Conservation (phyloP, 805 yeast species). For the Metschnikowia matae region DNA sequence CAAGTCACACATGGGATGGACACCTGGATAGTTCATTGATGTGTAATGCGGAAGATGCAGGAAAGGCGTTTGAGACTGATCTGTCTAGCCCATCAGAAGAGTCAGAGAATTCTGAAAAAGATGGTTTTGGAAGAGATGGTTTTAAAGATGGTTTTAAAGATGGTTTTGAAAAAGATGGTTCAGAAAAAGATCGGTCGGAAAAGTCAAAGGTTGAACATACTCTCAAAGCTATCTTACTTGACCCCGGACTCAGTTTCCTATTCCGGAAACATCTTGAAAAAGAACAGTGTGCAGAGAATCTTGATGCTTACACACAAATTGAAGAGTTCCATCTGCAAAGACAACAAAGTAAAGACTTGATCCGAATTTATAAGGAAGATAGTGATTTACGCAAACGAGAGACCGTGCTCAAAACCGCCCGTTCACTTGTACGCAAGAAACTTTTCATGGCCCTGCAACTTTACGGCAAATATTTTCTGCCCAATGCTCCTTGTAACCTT, state of each 20-base stretch:
- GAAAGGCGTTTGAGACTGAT: background rate
- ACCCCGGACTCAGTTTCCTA: constrained; percentile 71
- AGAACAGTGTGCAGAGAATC: constrained; percentile 68
- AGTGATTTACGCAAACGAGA: constrained; percentile 16
- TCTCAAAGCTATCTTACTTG: constrained; percentile 46
- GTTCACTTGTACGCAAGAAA: constrained; percentile 47
- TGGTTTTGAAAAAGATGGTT: background rate
- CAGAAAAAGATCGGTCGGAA: background rate
- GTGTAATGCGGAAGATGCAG: background rate
- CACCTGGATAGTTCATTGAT: background rate
- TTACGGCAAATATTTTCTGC: constrained; percentile 59
- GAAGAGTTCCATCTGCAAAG: constrained; percentile 48
- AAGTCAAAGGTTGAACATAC: background rate
- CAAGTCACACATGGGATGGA: background rate
- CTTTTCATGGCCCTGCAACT: constrained; percentile 59
- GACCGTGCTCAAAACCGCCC: constrained; percentile 10
- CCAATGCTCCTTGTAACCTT: constrained; percentile 64
- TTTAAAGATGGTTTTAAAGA: background rate
- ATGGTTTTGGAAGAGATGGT: background rate
- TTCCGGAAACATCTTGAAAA: constrained; percentile 63
- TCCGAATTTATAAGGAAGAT: constrained; percentile 9
- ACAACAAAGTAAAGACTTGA: constrained; percentile 38
- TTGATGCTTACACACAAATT: constrained; percentile 66
- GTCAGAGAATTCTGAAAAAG: background rate
- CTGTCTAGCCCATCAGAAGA: background rate